phyloP scores from a whole-genome alignment of 1,284 basidiomycete species.

The Malassezia caprae region DNA sequence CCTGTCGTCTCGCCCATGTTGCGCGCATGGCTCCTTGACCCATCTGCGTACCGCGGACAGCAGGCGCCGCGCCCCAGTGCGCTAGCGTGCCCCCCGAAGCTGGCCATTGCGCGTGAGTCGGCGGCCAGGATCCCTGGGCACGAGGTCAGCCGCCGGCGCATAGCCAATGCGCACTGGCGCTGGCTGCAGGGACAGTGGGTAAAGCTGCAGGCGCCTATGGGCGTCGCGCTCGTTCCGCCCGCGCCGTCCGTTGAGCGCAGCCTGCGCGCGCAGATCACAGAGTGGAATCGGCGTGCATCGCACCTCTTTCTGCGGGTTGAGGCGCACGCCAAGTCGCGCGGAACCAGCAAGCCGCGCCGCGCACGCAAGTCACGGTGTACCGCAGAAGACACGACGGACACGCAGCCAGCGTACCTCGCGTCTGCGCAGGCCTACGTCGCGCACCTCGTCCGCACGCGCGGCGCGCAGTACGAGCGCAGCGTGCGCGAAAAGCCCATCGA shows the following conservation, averaged over 20 bases:
- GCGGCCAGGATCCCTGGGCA: conserved; percentile 12
- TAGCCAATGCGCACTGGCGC: conserved; percentile 18
- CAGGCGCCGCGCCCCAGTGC: not conserved
- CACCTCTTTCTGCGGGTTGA: not conserved
- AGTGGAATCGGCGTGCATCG: not conserved
- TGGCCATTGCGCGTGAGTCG: conserved; percentile 2
- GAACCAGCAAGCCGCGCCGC: not conserved
- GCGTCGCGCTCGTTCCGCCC: not conserved
- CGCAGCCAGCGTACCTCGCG: not conserved
- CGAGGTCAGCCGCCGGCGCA: conserved; percentile 2
- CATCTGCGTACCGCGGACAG: not conserved
- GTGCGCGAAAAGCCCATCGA: not conserved
- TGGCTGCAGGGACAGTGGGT: conserved; percentile 9
- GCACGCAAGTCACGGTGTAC: not conserved
- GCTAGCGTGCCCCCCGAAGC: conserved; percentile 13
- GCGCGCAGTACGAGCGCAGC: not conserved
- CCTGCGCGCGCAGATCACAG: not conserved
- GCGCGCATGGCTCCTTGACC: conserved; percentile 2
- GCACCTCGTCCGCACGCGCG: not conserved
- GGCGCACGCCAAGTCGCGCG: not conserved
- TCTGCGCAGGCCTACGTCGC: not conserved
- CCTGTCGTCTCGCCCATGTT: conserved; percentile 7
- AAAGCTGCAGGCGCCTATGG: conserved; percentile 6
- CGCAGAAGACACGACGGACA: not conserved
- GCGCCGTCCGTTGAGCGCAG: not conserved